phyloP scores from a whole-genome alignment of 1,284 basidiomycete species.

The Ganoderma lucidum region DNA sequence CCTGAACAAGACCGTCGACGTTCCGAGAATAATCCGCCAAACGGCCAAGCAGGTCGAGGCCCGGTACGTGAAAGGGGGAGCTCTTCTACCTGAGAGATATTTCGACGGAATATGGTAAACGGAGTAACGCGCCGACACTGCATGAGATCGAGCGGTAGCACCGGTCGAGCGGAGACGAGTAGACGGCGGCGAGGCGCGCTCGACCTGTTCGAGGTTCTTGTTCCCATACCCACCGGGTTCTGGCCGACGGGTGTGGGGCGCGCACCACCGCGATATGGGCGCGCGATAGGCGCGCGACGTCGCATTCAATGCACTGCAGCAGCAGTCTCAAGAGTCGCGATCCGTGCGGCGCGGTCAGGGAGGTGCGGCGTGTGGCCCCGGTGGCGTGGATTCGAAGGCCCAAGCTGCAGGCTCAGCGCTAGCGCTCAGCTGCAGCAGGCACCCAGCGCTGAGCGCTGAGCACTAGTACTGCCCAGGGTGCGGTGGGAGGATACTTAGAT shows the following conservation, averaged over 20 bases:
- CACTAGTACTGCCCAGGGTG: no score
- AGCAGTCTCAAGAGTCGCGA: no score
- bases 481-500: not conserved
- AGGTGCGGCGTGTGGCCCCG: not conserved
- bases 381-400: slow-evolving; percentile 5
- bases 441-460: not conserved
- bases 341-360: not conserved
- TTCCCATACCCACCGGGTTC: slow-evolving; percentile 27
- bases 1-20: not conserved
- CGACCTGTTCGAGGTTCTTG: not conserved
- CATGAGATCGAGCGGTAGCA: not conserved
- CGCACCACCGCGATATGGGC: not conserved
- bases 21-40: not conserved
- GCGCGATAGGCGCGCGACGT: slow-evolving; percentile 4
- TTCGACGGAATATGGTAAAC: not conserved
- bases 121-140: not conserved
- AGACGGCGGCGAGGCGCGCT: not conserved
- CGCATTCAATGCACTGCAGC: slow-evolving; percentile 1
- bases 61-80: not conserved
- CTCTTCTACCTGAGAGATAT: not conserved
- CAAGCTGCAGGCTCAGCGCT: not conserved
- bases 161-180: not conserved
- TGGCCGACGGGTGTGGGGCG: slow-evolving; percentile 13
- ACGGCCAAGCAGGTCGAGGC: not conserved
- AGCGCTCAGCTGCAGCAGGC: not conserved